Conservation (phyloP, 768 basidiomycete genomes). For the Hydnum rufescens region DNA sequence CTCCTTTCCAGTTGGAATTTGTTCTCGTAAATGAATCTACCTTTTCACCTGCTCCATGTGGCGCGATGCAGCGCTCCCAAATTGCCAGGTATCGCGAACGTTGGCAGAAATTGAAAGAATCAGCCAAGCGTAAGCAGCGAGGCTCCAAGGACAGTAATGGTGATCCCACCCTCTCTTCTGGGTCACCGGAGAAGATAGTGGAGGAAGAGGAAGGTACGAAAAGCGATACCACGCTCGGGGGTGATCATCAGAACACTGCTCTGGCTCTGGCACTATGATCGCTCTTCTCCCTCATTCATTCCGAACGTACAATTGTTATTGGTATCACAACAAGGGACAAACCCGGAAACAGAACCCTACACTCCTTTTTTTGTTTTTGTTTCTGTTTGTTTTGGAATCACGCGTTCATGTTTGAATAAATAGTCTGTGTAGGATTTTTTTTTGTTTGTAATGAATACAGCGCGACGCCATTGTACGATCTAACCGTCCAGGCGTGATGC, state of each 20-base stretch:
- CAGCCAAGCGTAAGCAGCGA: slow-evolving; percentile 62
- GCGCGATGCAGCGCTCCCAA: slow-evolving; percentile 69
- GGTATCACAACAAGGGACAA: background rate
- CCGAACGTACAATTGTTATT: background rate
- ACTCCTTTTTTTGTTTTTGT: no score
- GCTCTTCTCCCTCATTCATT: background rate
- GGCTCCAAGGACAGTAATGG: background rate
- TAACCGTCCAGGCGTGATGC: background rate
- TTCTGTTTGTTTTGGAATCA: no score
- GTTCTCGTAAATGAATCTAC: slow-evolving; percentile 4
- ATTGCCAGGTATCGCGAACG: slow-evolving; percentile 67
- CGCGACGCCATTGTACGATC: no score
- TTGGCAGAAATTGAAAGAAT: slow-evolving; percentile 81
- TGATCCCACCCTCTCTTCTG: background rate
- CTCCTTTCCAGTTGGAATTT: slow-evolving; percentile 1
- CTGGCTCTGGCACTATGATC: background rate
- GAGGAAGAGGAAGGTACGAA: no score
- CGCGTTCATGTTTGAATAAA: no score
- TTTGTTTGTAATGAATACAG: no score
- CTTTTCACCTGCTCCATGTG: no score
- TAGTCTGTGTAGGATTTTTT: no score
- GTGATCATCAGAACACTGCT: background rate
- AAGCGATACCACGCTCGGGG: no score
- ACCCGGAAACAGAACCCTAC: no score
- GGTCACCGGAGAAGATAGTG: background rate